A percentile compares a stretch with the other conserved stretches of the same genome.
Conservation (phyloP, 2,329 filamentous ascomycete species). For the Cytospora mali region DNA sequence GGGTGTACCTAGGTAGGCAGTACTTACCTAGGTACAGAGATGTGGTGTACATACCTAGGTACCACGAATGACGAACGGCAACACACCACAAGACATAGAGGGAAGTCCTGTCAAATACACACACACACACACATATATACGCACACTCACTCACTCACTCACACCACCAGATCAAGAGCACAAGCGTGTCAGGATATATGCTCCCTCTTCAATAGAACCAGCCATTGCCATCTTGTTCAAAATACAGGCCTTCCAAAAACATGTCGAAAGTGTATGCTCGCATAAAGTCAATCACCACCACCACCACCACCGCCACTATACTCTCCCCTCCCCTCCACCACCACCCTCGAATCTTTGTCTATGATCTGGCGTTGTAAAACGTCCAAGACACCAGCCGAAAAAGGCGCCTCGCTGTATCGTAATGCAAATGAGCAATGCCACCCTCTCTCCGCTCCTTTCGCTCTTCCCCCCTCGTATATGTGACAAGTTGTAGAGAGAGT, state of each 20-base stretch:
- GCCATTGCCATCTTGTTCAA: background rate
- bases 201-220: background rate
- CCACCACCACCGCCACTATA: too few species aligned
- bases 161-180: too few species aligned
- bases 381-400: constrained; percentile 7
- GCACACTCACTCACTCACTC: too few species aligned
- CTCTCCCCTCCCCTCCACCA: constrained; percentile 1
- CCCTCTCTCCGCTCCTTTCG: background rate
- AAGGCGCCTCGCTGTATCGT: constrained; percentile 22
- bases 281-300: constrained; percentile 9
- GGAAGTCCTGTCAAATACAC: too few species aligned
- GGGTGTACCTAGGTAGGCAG: too few species aligned
- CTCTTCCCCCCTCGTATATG: background rate
- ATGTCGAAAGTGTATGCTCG: constrained; percentile 1
- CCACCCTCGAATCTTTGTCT: constrained; percentile 9
- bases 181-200: background rate
- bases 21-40: too few species aligned
- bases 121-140: too few species aligned
- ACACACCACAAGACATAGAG: too few species aligned
- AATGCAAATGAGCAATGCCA: background rate
- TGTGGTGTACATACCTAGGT: too few species aligned
- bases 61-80: too few species aligned
- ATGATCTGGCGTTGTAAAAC: constrained; percentile 4
- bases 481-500: background rate
- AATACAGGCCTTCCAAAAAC: background rate